Conservation (phyloP, 768 basidiomycete species). For the Russula dissimulans region DNA sequence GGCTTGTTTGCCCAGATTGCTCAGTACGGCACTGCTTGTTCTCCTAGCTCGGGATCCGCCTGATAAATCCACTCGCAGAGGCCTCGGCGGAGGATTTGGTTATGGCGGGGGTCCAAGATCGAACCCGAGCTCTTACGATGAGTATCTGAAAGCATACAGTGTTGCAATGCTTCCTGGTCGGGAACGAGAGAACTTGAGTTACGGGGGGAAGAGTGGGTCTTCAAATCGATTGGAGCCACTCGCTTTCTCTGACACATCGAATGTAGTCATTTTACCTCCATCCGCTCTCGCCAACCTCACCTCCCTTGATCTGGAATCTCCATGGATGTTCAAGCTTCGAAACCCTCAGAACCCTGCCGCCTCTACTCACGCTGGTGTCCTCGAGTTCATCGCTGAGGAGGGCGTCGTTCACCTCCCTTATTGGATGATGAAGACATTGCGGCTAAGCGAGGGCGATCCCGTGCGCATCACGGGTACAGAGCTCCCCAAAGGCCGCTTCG, state of each 20-base stretch:
- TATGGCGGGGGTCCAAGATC: conserved; percentile 35
- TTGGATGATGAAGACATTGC: conserved; percentile 99
- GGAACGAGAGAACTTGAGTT: conserved; percentile 85
- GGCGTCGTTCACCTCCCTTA: conserved; percentile 91
- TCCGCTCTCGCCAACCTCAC: conserved; percentile 87
- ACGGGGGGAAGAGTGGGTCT: conserved; percentile 91
- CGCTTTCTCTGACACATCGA: conserved; percentile 10
- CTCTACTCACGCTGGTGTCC: conserved; percentile 92
- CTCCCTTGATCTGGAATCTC: conserved; percentile 76
- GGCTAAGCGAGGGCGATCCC: conserved; percentile 89
- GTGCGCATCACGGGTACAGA: conserved; percentile 86
- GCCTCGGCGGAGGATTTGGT: conserved; percentile 43
- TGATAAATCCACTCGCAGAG: conserved; percentile 30
- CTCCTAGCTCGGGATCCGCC: not conserved
- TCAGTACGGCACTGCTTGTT: conserved; percentile 33
- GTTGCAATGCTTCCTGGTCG: conserved; percentile 86
- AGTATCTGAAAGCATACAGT: conserved; percentile 91
- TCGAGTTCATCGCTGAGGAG: conserved; percentile 98
- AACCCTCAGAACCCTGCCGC: conserved; percentile 80
- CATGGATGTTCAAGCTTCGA: conserved; percentile 95
- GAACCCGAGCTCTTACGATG: conserved; percentile 75
- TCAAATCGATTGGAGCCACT: conserved; percentile 20
- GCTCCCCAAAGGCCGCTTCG: conserved; percentile 86
- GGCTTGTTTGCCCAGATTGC: conserved; percentile 60
- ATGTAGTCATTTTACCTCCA: conserved; percentile 90